These are phyloP conservation scores for Leccinum pachyderme DNA, from an alignment of 1,284 basidiomycete species.

Conservation along the genomic window DNA sequence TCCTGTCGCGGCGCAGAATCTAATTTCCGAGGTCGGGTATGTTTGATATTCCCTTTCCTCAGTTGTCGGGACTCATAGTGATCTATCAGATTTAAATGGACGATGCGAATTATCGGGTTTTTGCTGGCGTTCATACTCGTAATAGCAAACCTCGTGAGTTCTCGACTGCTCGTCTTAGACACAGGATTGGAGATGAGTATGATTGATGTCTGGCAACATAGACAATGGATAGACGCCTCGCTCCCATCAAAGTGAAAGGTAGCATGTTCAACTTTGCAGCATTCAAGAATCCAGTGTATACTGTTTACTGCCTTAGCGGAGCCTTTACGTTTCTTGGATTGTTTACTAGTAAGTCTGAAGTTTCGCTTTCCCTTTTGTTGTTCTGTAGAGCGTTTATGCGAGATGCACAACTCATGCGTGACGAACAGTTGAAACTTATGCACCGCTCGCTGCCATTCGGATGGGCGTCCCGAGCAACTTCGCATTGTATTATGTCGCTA, in stretches of 20 bases:
- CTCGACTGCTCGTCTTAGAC: too few species aligned
- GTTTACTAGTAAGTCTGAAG: conserved; percentile 48
- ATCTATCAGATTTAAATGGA: conserved; percentile 39
- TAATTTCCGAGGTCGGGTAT: conserved; percentile 40
- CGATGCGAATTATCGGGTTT: conserved; percentile 47
- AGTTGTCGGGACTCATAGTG: not conserved
- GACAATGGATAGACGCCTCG: conserved; percentile 37
- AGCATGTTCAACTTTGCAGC: conserved; percentile 42
- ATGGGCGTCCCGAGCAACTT: conserved; percentile 38
- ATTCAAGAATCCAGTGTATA: conserved; percentile 41
- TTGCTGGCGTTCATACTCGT: conserved; percentile 39
- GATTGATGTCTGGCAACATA: conserved; percentile 39
- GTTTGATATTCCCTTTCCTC: not conserved
- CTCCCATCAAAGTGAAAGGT: conserved; percentile 39
- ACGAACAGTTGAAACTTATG: conserved; percentile 46
- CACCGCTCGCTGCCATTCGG: conserved; percentile 41
- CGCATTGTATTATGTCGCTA: conserved; percentile 46
- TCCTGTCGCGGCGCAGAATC: conserved; percentile 41
- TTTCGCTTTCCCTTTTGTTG: not conserved
- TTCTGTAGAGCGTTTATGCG: not conserved
- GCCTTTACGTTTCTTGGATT: conserved; percentile 55
- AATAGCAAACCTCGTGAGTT: conserved; percentile 36
- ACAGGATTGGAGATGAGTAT: not conserved
- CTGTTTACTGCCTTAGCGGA: conserved; percentile 40
- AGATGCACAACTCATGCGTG: conserved; percentile 8